Conservation (phyloP, 257 asterid species). For the Primulina eburnea region DNA sequence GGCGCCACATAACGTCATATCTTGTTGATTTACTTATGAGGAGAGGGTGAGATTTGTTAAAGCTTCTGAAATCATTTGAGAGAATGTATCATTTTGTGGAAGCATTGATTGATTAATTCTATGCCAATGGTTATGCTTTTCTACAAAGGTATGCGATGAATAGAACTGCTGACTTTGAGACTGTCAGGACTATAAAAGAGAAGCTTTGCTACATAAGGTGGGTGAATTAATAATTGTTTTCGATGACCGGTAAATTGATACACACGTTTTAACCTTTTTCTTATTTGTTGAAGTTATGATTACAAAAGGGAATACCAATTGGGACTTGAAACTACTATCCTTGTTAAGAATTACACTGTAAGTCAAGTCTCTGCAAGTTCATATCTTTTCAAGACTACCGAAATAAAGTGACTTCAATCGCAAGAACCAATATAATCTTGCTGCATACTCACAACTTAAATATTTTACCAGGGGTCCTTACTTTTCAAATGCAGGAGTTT, state of each 20-base stretch:
- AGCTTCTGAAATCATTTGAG: conserved; percentile 15
- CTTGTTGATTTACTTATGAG: conserved; percentile 85
- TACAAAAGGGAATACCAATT: conserved; percentile 96
- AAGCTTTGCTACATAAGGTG: conserved; percentile 95
- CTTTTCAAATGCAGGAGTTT: neutral
- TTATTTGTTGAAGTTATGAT: conserved; percentile 61
- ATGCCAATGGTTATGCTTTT: conserved; percentile 24
- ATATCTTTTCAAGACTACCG: conserved; percentile 10
- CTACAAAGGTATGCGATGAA: conserved; percentile 85
- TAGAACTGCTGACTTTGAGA: conserved; percentile 87
- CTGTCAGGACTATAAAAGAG: conserved; percentile 92
- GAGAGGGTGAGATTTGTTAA: conserved; percentile 66
- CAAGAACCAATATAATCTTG: neutral
- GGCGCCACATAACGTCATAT: conserved; percentile 92
- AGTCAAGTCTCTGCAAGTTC: conserved; percentile 33
- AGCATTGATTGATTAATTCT: conserved; percentile 13
- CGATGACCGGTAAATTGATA: conserved; percentile 1
- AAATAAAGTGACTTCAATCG: conserved; percentile 5
- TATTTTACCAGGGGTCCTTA: neutral
- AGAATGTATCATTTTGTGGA: conserved; percentile 16
- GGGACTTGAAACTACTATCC: conserved; percentile 96
- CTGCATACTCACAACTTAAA: neutral
- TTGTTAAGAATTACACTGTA: conserved; percentile 95
- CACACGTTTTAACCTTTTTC: conserved; percentile 16
- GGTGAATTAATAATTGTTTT: conserved; percentile 20